phyloP scores from a whole-genome alignment of 257 asterid species.

The Galeopsis tetrahit region DNA sequence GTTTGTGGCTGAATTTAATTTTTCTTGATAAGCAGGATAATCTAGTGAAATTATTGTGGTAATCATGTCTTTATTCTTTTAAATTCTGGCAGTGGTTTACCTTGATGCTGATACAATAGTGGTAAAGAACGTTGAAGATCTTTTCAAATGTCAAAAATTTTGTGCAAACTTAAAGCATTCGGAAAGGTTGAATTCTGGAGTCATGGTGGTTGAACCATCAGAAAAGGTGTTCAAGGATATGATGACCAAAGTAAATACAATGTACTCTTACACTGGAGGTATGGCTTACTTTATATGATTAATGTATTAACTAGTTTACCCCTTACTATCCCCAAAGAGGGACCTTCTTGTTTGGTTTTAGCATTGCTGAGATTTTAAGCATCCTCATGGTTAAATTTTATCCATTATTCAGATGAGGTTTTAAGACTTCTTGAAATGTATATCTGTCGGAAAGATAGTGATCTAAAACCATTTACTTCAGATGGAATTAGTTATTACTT shows the following conservation, averaged over 20 bases:
- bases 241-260: slow-evolving; percentile 84
- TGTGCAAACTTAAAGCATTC: slow-evolving; percentile 98
- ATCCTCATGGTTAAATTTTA: background rate
- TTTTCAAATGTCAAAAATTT: slow-evolving; percentile 88
- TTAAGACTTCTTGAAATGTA: slow-evolving; percentile 2
- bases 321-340: slow-evolving; percentile 1
- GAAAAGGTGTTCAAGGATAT: slow-evolving; percentile 80
- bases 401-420: slow-evolving; percentile 24
- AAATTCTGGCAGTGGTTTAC: slow-evolving; percentile 80
- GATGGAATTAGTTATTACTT: slow-evolving; percentile 25
- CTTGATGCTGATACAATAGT: slow-evolving; percentile 99
- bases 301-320: slow-evolving; percentile 1
- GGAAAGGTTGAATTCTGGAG: slow-evolving; percentile 97
- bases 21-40: slow-evolving; percentile 10
- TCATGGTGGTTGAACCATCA: slow-evolving; percentile 98
- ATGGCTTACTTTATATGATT: slow-evolving; percentile 28
- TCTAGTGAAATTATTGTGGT: slow-evolving; percentile 19
- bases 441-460: slow-evolving; percentile 14
- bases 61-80: slow-evolving; percentile 21
- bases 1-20: slow-evolving; percentile 7
- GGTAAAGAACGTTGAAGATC: slow-evolving; percentile 88
- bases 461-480: slow-evolving; percentile 13
- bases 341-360: slow-evolving; percentile 11
- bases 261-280: slow-evolving; percentile 98
- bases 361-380: slow-evolving; percentile 8